Percentiles rank a stretch among this genome's conserved stretches.
Evolutionary conservation across 352 stramenopile species (phyloP).

Genomic region (Pythium sp.): DNA sequence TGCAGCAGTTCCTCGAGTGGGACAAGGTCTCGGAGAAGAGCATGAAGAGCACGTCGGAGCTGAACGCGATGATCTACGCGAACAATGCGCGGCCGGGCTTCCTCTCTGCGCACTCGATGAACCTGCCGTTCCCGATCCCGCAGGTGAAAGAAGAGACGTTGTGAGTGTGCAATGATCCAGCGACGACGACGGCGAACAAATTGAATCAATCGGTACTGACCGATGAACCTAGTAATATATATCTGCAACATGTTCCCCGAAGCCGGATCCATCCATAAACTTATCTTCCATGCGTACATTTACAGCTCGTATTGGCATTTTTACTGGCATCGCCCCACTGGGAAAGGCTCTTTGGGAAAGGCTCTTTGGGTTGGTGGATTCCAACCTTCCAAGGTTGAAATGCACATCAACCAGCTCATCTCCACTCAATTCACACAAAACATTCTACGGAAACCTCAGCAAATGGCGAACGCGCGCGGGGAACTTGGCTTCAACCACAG

Average conservation of each 20-base stretch:
- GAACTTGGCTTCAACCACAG: slow-evolving; percentile 1
- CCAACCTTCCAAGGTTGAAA: neutral
- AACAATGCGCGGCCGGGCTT: slow-evolving; percentile 30
- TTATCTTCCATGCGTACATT: neutral
- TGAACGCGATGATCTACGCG: slow-evolving; percentile 28
- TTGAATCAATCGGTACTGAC: neutral
- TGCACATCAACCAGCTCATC: neutral
- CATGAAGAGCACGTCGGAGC: slow-evolving; percentile 52
- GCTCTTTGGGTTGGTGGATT: no score
- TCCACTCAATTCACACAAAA: neutral
- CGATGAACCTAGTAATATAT: slow-evolving; percentile 6
- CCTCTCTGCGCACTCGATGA: slow-evolving; percentile 66
- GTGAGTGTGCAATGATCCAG: neutral
- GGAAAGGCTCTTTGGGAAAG: neutral
- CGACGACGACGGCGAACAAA: neutral
- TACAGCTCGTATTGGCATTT: neutral
- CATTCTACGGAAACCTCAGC: neutral
- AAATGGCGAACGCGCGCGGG: neutral
- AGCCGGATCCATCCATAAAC: no score
- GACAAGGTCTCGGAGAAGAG: slow-evolving; percentile 43
- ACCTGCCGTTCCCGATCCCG: slow-evolving; percentile 42
- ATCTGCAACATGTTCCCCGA: neutral
- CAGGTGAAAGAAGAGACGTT: slow-evolving; percentile 21
- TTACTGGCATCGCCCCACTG: neutral
- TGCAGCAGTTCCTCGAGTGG: slow-evolving; percentile 55